Evolutionary conservation across 2,329 filamentous ascomycete species (phyloP), one percentile per base, ranked within the genome.

Genomic region (Exophiala dermatitidis): DNA sequence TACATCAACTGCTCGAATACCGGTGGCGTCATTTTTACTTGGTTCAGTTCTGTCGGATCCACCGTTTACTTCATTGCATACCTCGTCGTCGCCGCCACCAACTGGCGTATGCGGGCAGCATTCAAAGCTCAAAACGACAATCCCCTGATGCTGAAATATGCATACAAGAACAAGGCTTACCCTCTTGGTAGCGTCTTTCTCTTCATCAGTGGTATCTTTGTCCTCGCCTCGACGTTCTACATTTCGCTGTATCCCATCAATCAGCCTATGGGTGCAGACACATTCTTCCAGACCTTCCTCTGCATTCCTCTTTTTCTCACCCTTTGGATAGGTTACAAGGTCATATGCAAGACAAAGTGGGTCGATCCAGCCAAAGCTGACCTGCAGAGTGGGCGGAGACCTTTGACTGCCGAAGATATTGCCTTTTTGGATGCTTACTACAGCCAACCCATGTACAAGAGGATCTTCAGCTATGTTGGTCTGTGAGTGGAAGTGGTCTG

Each of bases 101-200:
- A 96, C 71, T 93, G 95, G 65, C 88, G 89, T 52, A 95, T 95
- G 79, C 88, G 90, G 58, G 8, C 29, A 10, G 49, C 49, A 5
- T 38, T 51, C 29, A 51, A 51, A 9, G 32, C 10, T 9, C 49
- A 51, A 12, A 41, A 33, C n/a, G 49, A 51, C 32, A 41, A 41
- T 3, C 42, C 34, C 3, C 44, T 33, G 32, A 29, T 4, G 9
- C 7, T 46, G 29, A 42, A 42, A 3, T 44, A 51, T 42, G 49
- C 49, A 19, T 51, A 33, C 41, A 51, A 46, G 29, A 5, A 46
- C 6, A n/a, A 9, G 26, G 40, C 19, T 26, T 51, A 40, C 6
- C 49, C 49, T 3, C 6, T 46, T 1, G 44, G 26, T 1, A 32
- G 42, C 8, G 28, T 44, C 1, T 46, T 29, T 12, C 28, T 51